Evolutionary conservation across 306 rosid genomes (phyloP).

Genomic region (Vachellia pachyceras): DNA sequence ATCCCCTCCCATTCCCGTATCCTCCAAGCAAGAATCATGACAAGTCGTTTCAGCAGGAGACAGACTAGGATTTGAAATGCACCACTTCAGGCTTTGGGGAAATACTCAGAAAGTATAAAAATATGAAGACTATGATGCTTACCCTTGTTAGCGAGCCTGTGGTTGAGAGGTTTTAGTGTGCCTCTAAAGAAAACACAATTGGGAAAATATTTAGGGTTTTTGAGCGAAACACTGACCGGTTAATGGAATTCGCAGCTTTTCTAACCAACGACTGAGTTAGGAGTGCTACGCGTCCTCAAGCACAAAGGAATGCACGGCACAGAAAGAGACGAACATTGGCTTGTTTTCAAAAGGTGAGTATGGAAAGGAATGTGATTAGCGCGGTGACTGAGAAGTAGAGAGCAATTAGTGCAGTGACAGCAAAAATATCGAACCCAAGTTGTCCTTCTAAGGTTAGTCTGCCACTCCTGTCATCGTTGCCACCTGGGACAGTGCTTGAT

Average conservation of each 20-base stretch:
- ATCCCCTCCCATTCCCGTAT: background rate
- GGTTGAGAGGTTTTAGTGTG: background rate
- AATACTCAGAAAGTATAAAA: background rate
- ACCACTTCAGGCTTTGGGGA: background rate
- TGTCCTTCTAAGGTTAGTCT: no score
- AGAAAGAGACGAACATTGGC: no score
- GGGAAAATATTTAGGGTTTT: conserved; percentile 37
- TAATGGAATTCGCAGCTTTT: background rate
- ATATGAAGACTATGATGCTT: conserved; percentile 6
- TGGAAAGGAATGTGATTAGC: no score
- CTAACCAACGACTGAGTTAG: background rate
- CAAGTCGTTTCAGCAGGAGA: background rate
- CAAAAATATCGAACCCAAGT: no score
- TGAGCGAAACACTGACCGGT: conserved; percentile 45
- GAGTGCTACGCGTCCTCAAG: no score
- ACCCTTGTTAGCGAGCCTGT: conserved; percentile 1
- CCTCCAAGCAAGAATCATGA: background rate
- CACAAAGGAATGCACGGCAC: no score
- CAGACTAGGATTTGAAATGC: background rate
- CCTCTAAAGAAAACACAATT: background rate
- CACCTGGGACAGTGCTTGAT: no score
- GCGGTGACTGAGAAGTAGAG: no score
- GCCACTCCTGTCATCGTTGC: no score
- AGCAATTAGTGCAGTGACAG: no score
- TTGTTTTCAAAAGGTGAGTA: no score